phyloP scores from a whole-genome alignment of 139 green algal species.

The Helicosporidium sp. region DNA sequence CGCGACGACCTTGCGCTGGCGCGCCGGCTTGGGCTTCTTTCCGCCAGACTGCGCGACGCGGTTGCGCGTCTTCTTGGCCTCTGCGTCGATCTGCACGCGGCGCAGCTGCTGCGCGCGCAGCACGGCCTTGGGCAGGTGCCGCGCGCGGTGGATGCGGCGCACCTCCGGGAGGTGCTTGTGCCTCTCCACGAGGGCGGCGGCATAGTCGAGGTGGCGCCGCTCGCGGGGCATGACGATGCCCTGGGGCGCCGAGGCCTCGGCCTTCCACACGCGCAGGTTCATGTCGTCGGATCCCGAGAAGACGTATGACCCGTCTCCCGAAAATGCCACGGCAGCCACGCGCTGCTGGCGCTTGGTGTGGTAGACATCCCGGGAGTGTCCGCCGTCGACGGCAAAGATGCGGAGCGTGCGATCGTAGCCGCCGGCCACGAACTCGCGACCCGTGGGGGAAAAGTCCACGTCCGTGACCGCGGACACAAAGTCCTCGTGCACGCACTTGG shows the following conservation, averaged over 20 bases:
- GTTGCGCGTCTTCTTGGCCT: slow-evolving; percentile 48
- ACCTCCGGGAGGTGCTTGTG: slow-evolving; percentile 89
- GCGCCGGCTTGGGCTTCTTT: slow-evolving; percentile 57
- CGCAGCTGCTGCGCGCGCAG: too few species aligned
- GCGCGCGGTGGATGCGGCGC: slow-evolving; percentile 74
- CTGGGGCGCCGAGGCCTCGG: slow-evolving; percentile 67
- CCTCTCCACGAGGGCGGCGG: slow-evolving; percentile 53
- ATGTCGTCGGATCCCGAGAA: slow-evolving; percentile 64
- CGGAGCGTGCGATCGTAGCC: slow-evolving; percentile 79
- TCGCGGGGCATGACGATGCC: slow-evolving; percentile 72
- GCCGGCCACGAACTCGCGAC: slow-evolving; percentile 90
- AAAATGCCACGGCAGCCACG: slow-evolving; percentile 67
- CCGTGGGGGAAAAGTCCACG: slow-evolving; percentile 91
- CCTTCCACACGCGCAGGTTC: slow-evolving; percentile 46
- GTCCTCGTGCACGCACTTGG: slow-evolving; percentile 76
- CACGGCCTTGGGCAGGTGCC: slow-evolving; percentile 70
- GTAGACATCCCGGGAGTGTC: slow-evolving; percentile 73
- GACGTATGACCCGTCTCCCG: slow-evolving; percentile 78
- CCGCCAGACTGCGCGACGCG: slow-evolving; percentile 57
- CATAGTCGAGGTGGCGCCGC: slow-evolving; percentile 58
- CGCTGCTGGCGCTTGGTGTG: slow-evolving; percentile 93
- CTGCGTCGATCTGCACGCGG: slow-evolving; percentile 43
- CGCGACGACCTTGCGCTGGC: slow-evolving; percentile 75
- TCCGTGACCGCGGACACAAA: slow-evolving; percentile 90
- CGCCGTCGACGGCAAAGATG: slow-evolving; percentile 75